Evolutionary conservation across 106 monocot genomes (phyloP), one percentile per base, ranked within the genome.

Genomic region (Vanilla planifolia): DNA sequence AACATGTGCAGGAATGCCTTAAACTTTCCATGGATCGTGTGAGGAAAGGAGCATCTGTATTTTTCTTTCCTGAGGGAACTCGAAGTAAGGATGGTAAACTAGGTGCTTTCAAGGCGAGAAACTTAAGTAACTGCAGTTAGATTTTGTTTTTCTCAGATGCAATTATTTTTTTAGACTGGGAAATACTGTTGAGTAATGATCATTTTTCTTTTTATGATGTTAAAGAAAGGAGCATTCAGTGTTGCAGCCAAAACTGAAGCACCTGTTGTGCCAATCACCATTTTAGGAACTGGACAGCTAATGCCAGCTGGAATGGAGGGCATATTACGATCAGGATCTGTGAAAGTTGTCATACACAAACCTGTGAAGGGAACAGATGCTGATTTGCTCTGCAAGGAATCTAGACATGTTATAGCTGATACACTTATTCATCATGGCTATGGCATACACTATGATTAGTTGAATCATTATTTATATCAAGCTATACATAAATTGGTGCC

Each of bases 31-130:
- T 99, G 23, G 85, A 88, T 40, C 73, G 85, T 47, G 67, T 99
- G 71, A 77, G 67, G 50, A 92, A 83, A 61, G 98, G 92, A 8
- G 82, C 85, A 30, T 99, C 92, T 65, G 98, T 92, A 33, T 88
- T 85, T 60, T 92, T 98, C 85, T 92, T 99, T 88, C 92, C 98
- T 20, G 92, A 99, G 46, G 92, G 98, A 55, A 99, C 92, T 60
- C 77, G 95, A 41, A 86, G 80, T 41, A 90, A 81, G 64, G 95
- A 95, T 87, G 83, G 89, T 20, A 90, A 79, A 62, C 64, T 95
- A 66, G 89, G 90, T 47, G 27, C 59, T 19, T 95, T 95, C 53
- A 95, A 90, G 95, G 95, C 87, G 61, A 75, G 68, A 9, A 32
- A 59, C 41, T 16, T 43, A 1, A 24, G 1, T 61, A 21, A 9